A percentile compares a stretch with the other conserved stretches of the same genome.
These are phyloP conservation scores for Jaapia argillacea DNA, from an alignment of 768 basidiomycete genomes.

Conservation along the genomic window DNA sequence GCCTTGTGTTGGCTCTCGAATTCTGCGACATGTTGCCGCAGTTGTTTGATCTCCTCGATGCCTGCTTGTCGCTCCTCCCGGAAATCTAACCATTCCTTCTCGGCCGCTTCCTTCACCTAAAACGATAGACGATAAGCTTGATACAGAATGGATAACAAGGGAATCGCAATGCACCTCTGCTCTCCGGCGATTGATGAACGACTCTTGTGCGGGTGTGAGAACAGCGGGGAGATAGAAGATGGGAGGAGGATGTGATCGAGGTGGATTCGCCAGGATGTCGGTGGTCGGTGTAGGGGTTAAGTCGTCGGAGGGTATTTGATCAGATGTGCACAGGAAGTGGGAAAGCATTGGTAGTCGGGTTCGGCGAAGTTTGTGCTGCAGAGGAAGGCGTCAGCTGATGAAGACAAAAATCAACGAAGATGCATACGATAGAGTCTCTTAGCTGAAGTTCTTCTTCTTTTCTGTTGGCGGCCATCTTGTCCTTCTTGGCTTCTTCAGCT, in stretches of 20 bases:
- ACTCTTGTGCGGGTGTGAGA: constrained; percentile 59
- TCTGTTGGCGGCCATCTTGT: constrained; percentile 63
- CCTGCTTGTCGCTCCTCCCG: constrained; percentile 45
- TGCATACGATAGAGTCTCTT: constrained; percentile 62
- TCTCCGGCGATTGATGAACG: constrained; percentile 52
- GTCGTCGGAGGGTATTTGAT: constrained; percentile 39
- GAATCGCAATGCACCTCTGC: constrained; percentile 36
- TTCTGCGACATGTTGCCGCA: constrained; percentile 57
- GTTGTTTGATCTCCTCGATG: constrained; percentile 48
- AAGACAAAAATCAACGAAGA: not conserved
- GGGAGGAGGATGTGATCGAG: constrained; percentile 64
- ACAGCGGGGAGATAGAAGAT: constrained; percentile 69
- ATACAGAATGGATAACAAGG: not conserved
- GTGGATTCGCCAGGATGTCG: constrained; percentile 34
- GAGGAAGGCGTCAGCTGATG: not conserved
- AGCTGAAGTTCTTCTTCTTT: constrained; percentile 78
- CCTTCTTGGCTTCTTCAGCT: constrained; percentile 80
- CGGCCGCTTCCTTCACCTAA: constrained; percentile 51
- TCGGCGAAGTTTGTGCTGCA: constrained; percentile 63
- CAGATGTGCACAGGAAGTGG: constrained; percentile 70
- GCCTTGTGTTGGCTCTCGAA: constrained; percentile 43
- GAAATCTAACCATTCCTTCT: constrained; percentile 64
- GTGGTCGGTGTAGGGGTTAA: constrained; percentile 16
- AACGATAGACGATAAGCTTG: not conserved
- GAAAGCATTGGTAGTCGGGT: constrained; percentile 63